Conservation (phyloP, 805 yeast species). For the Dipodascopsis tothii region DNA sequence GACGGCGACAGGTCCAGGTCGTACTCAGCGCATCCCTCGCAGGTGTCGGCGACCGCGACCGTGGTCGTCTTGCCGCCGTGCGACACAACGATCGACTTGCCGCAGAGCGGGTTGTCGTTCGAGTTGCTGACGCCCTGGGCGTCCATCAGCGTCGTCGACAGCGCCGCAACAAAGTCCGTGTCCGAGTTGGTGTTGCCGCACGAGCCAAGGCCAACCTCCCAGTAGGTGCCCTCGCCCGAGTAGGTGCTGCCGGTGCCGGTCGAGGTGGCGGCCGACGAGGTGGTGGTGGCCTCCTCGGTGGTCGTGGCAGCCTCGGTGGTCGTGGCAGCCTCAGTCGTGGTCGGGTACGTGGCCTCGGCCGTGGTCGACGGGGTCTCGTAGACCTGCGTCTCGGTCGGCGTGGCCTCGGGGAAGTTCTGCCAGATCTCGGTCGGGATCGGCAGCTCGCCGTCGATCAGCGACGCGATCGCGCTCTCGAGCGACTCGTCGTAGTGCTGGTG, state of each 20-base stretch:
- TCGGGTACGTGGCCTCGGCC: background rate
- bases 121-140: conserved; percentile 36
- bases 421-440: conserved; percentile 1
- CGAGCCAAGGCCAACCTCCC: conserved; percentile 41
- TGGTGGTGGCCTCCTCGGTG: conserved; percentile 5
- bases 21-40: conserved; percentile 46
- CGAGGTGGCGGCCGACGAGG: conserved; percentile 14
- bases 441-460: background rate
- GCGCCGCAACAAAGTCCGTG: conserved; percentile 48
- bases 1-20: conserved; percentile 56
- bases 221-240: conserved; percentile 34
- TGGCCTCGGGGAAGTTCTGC: background rate
- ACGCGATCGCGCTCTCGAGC: background rate
- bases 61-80: conserved; percentile 46
- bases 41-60: conserved; percentile 52
- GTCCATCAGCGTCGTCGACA: conserved; percentile 41
- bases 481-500: background rate
- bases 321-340: background rate
- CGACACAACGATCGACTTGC: conserved; percentile 42
- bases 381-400: conserved; percentile 4
- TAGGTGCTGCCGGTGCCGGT: conserved; percentile 25
- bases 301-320: background rate
- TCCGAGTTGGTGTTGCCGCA: conserved; percentile 45
- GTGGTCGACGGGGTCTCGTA: conserved; percentile 1
- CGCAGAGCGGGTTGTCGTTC: conserved; percentile 41